phyloP scores from a whole-genome alignment of 2,329 filamentous ascomycete genomes.

The Penicillium freii region DNA sequence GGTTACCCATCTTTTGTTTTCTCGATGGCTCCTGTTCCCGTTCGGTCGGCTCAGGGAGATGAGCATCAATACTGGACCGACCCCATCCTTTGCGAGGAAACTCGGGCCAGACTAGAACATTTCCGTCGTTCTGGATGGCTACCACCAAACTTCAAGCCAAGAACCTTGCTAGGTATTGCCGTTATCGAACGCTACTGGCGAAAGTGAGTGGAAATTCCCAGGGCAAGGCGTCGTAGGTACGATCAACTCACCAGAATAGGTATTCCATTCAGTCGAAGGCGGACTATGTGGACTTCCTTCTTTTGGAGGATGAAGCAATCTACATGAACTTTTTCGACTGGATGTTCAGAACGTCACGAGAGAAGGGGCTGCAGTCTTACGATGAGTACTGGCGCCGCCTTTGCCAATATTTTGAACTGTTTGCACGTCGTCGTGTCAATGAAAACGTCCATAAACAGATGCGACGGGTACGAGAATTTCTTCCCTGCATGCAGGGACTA shows the following conservation, averaged over 20 bases:
- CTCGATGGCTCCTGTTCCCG: constrained; percentile 8
- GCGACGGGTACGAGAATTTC: too few relatives aligned
- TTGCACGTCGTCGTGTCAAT: constrained; percentile 21
- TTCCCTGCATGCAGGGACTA: too few relatives aligned
- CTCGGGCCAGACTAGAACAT: constrained; percentile 25
- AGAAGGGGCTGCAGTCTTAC: constrained; percentile 25
- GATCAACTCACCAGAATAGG: too few relatives aligned
- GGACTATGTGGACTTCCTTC: constrained; percentile 26
- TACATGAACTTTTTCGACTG: constrained; percentile 31
- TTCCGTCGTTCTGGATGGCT: constrained; percentile 14
- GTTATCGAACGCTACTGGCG: too few relatives aligned
- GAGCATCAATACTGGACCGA: constrained; percentile 27
- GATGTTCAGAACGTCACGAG: constrained; percentile 24
- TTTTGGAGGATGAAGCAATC: constrained; percentile 23
- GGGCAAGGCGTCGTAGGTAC: too few relatives aligned
- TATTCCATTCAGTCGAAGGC: constrained; percentile 25
- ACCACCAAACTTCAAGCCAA: too few relatives aligned
- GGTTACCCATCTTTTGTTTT: constrained; percentile 5
- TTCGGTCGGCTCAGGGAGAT: constrained; percentile 11
- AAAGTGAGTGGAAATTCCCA: too few relatives aligned
- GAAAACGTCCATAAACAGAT: constrained; percentile 24
- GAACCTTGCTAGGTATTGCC: too few relatives aligned
- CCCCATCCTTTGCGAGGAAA: constrained; percentile 28
- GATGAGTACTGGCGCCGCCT: constrained; percentile 27
- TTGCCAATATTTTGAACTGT: constrained; percentile 25